Conservation (phyloP, 2,329 filamentous ascomycete genomes). For the Beauveria medogensis region DNA sequence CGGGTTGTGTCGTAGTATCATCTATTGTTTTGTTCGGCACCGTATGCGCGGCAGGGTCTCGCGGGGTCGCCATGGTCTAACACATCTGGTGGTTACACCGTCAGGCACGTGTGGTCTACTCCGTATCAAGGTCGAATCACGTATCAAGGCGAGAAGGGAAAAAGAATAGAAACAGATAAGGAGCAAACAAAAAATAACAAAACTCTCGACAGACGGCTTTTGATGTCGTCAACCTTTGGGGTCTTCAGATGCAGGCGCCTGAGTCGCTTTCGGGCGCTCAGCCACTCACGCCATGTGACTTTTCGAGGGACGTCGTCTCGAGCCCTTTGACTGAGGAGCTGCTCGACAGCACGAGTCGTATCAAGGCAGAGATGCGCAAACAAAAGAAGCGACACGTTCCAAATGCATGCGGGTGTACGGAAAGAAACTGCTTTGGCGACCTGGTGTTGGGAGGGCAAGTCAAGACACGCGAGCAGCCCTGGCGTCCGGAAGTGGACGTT, state of each 20-base stretch:
- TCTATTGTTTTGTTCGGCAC: background rate
- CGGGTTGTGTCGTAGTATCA: background rate
- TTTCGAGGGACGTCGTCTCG: background rate
- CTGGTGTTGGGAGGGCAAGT: constrained; percentile 2
- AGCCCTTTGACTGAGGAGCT: background rate
- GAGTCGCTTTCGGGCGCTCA: background rate
- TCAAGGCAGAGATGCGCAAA: background rate
- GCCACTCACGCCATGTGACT: background rate
- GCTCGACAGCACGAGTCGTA: background rate
- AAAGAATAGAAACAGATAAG: background rate
- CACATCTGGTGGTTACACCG: background rate
- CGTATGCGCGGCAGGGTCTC: constrained; percentile 6
- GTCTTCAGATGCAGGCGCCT: background rate
- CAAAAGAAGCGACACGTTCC: background rate
- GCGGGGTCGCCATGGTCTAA: constrained; percentile 8
- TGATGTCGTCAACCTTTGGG: no score
- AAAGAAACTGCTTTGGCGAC: background rate
- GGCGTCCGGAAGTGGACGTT: constrained; percentile 14
- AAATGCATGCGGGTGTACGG: background rate
- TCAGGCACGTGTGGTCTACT: background rate
- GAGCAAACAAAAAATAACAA: background rate
- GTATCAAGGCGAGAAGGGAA: background rate
- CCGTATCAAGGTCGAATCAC: background rate
- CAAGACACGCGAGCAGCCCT: constrained; percentile 17
- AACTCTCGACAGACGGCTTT: background rate